Percentiles rank a stretch among this genome's conserved stretches.
Conservation (phyloP, 208 protist species). For the Crithidia bombi region DNA sequence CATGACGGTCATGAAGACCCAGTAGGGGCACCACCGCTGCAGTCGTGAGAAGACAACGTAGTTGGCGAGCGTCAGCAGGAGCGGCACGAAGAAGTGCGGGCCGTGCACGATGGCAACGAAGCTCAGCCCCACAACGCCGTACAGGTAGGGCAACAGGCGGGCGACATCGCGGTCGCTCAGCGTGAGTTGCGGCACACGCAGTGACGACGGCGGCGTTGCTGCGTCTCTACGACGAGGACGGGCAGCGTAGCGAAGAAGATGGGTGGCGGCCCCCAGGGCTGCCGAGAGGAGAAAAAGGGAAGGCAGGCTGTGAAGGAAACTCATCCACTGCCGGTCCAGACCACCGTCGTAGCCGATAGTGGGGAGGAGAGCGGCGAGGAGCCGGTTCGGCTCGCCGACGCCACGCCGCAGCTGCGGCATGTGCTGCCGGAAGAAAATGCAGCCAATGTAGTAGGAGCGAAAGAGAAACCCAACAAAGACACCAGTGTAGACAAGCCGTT, state of each 20-base stretch:
- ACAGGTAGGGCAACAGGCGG: background rate
- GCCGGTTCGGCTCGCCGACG: constrained; percentile 2
- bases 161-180: background rate
- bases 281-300: constrained; percentile 18
- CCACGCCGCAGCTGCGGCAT: constrained; percentile 9
- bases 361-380: constrained; percentile 10
- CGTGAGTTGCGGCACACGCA: background rate
- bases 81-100: constrained; percentile 37
- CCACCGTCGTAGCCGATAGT: constrained; percentile 28
- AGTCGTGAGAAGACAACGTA: constrained; percentile 48
- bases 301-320: constrained; percentile 25
- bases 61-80: constrained; percentile 35
- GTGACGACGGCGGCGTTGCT: too few relatives aligned
- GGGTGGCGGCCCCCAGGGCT: constrained; percentile 14
- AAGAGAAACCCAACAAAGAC: constrained; percentile 18
- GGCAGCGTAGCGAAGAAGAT: background rate
- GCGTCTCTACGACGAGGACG: background rate
- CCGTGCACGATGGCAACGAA: constrained; percentile 40
- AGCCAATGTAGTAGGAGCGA: constrained; percentile 21
- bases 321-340: constrained; percentile 31
- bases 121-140: constrained; percentile 12
- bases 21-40: constrained; percentile 47
- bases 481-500: constrained; percentile 10
- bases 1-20: constrained; percentile 56
- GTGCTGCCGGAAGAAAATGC: background rate